Percentiles rank a stretch among this genome's conserved stretches.
Conservation (phyloP, 495 filamentous ascomycete species). For the Aspergillus leporis region DNA sequence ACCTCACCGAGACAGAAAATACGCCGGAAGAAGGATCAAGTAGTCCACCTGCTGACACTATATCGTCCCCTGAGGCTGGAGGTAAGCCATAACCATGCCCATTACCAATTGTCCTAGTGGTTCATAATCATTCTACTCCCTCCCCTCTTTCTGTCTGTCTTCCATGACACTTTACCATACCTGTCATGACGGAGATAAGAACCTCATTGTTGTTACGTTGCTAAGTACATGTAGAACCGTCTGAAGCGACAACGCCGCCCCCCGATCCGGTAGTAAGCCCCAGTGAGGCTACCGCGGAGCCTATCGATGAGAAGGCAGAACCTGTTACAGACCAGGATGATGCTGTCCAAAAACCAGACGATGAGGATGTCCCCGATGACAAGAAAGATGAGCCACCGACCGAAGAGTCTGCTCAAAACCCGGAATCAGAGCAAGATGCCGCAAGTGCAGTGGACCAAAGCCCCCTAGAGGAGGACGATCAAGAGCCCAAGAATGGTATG, state of each 20-base stretch:
- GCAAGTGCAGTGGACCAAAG: neutral
- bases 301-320: conserved; percentile 11
- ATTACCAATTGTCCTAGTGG: neutral
- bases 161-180: neutral
- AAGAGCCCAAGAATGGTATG: conserved; percentile 16
- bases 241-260: conserved; percentile 30
- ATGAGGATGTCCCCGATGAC: neutral
- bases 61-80: conserved; percentile 28
- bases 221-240: conserved; percentile 23
- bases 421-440: conserved; percentile 4
- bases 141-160: neutral
- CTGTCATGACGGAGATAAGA: neutral
- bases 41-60: conserved; percentile 24
- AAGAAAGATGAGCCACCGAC: conserved; percentile 9
- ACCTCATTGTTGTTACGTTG: conserved; percentile 12
- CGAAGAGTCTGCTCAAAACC: conserved; percentile 21
- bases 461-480: neutral
- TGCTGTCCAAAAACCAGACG: conserved; percentile 15
- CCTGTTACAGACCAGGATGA: conserved; percentile 18
- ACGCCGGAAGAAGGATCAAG: conserved; percentile 24
- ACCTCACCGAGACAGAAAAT: conserved; percentile 27
- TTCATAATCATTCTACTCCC: neutral
- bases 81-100: conserved; percentile 24
- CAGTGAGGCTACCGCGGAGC: conserved; percentile 22
- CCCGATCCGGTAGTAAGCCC: conserved; percentile 26